Conservation (phyloP, 2,329 filamentous ascomycete species). For the Byssochlamys sp. region DNA sequence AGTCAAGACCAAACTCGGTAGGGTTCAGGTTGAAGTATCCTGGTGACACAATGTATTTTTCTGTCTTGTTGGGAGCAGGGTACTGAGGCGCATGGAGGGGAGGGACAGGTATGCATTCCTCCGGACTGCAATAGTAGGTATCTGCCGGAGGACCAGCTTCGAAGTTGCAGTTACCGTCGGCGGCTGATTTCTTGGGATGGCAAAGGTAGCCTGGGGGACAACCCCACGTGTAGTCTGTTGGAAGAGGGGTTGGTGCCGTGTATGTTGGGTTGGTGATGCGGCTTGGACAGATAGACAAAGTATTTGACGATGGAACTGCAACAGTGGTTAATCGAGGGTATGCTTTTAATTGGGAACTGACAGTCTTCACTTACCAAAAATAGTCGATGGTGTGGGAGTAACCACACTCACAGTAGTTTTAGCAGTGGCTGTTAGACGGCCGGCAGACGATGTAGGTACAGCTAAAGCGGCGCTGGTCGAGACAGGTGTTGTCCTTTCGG, state of each 20-base stretch:
- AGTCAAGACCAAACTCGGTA: conserved; percentile 52
- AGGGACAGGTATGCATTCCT: conserved; percentile 30
- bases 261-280: conserved; percentile 21
- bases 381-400: neutral
- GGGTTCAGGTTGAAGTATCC: conserved; percentile 60
- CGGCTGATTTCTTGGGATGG: conserved; percentile 22
- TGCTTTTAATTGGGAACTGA: no score
- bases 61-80: conserved; percentile 16
- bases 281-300: conserved; percentile 18
- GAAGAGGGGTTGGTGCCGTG: conserved; percentile 16
- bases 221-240: conserved; percentile 31
- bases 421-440: neutral
- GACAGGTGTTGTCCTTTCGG: neutral
- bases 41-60: conserved; percentile 43
- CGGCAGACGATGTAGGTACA: neutral
- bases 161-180: conserved; percentile 29
- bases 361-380: neutral
- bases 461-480: no score
- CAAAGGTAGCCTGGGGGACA: conserved; percentile 37
- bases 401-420: neutral
- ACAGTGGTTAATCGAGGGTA: conserved; percentile 1
- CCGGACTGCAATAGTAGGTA: conserved; percentile 30
- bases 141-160: conserved; percentile 31
- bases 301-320: neutral
- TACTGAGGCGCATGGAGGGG: conserved; percentile 15